These are phyloP conservation scores for Emergomyces pasteurianus DNA, from an alignment of 2,329 filamentous ascomycete species.

Conservation along the genomic window DNA sequence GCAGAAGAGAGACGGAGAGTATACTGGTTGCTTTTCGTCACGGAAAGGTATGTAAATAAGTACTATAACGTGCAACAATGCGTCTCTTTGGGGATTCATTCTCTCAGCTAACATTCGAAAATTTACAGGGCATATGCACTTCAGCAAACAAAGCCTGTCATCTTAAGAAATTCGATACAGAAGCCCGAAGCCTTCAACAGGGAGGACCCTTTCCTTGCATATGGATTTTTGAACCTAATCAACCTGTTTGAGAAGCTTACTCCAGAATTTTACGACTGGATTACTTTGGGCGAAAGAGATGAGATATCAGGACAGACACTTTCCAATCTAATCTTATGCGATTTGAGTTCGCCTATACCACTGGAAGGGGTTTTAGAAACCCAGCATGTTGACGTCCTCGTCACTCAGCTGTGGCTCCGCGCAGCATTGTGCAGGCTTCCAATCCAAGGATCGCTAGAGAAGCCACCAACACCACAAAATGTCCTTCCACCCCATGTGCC, in stretches of 20 bases:
- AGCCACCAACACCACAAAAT: conserved; percentile 39
- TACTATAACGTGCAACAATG: background rate
- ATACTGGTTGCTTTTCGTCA: conserved; percentile 62
- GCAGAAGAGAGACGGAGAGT: conserved; percentile 52
- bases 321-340: conserved; percentile 38
- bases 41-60: conserved; percentile 46
- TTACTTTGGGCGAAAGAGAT: conserved; percentile 24
- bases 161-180: conserved; percentile 54
- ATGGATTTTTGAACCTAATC: conserved; percentile 30
- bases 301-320: conserved; percentile 19
- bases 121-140: conserved; percentile 55
- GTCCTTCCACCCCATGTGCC: conserved; percentile 53
- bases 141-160: conserved; percentile 56
- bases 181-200: conserved; percentile 52
- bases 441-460: conserved; percentile 53
- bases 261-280: conserved; percentile 27
- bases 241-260: conserved; percentile 29
- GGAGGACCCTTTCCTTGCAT: conserved; percentile 36
- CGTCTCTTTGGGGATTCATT: background rate
- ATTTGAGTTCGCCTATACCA: conserved; percentile 42
- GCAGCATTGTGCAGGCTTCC: conserved; percentile 62
- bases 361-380: conserved; percentile 48
- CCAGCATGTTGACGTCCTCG: conserved; percentile 56
- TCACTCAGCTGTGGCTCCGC: conserved; percentile 60
- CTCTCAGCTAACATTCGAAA: background rate